Percentiles rank a stretch among this genome's conserved stretches.
Evolutionary conservation across 2,329 filamentous ascomycete species (phyloP).

Genomic region (Stagonosporopsis cucurbitacearum): DNA sequence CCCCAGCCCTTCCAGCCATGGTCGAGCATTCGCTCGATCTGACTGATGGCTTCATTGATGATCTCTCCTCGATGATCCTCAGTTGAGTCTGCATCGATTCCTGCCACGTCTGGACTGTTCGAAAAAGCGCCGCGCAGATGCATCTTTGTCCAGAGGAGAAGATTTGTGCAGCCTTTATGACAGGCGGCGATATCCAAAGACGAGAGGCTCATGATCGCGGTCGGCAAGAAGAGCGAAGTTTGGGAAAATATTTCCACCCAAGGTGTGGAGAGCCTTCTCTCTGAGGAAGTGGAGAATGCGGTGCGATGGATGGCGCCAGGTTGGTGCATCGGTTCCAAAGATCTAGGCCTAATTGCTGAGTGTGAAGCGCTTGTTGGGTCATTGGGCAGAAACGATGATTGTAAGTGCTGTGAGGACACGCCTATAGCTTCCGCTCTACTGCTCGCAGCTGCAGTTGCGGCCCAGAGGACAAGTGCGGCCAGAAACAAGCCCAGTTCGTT

Average conservation of each 20-base stretch:
- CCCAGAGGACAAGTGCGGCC: conserved; percentile 47
- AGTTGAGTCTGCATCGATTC: conserved; percentile 18
- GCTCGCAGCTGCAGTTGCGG: conserved; percentile 37
- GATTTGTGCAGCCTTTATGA: conserved; percentile 37
- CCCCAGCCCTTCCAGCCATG: conserved; percentile 41
- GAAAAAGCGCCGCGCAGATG: conserved; percentile 24
- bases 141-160: conserved; percentile 45
- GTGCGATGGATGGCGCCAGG: background rate
- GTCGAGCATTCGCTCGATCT: conserved; percentile 39
- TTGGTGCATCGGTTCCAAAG: background rate
- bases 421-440: conserved; percentile 20
- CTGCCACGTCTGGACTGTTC: conserved; percentile 7
- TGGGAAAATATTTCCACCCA: conserved; percentile 30
- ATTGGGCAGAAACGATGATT: background rate
- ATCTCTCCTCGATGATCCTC: conserved; percentile 39
- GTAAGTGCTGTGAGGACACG: background rate
- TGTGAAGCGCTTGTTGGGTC: background rate
- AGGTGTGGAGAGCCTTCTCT: conserved; percentile 11
- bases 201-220: conserved; percentile 26
- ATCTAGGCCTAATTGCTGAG: background rate
- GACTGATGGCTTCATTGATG: conserved; percentile 34
- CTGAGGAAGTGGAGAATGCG: conserved; percentile 1
- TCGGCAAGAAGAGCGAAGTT: conserved; percentile 35
- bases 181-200: conserved; percentile 30
- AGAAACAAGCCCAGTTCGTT: conserved; percentile 46